A percentile compares a stretch with the other conserved stretches of the same genome.
phyloP scores from a whole-genome alignment of 345 rosid species.

The Rubroshorea leprosula region DNA sequence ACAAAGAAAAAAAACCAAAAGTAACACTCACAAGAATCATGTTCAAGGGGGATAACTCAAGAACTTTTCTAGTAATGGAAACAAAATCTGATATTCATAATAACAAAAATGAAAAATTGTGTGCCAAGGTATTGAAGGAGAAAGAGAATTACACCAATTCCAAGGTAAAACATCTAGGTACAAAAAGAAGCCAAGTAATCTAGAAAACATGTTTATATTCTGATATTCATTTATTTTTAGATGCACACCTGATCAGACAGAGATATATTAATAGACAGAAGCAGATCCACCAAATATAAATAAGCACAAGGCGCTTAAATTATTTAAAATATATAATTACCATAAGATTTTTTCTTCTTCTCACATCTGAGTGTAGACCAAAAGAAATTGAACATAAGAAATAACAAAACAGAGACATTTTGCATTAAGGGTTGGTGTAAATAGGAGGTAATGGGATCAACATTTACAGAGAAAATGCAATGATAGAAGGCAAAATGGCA shows the following conservation, averaged over 20 bases:
- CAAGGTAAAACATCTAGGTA: not conserved
- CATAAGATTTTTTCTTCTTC: not conserved
- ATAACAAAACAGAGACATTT: too few relatives aligned
- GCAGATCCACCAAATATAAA: not conserved
- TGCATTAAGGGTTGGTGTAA: too few relatives aligned
- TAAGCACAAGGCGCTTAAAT: not conserved
- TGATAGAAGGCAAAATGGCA: not conserved
- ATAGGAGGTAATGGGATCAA: too few relatives aligned
- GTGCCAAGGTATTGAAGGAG: not conserved
- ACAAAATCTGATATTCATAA: too few relatives aligned
- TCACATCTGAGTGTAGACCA: too few relatives aligned
- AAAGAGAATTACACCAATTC: conserved; percentile 28
- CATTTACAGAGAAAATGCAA: not conserved
- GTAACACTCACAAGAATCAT: too few relatives aligned
- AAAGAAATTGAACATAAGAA: too few relatives aligned
- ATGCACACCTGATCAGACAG: not conserved
- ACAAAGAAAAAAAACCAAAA: not conserved
- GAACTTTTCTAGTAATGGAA: not conserved
- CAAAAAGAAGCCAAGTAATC: not conserved
- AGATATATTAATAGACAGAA: not conserved
- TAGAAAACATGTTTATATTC: not conserved
- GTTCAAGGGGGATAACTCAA: not conserved
- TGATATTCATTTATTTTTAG: not conserved
- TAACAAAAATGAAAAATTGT: not conserved
- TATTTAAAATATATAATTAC: too few relatives aligned